phyloP scores from a whole-genome alignment of 2,329 filamentous ascomycete species.

The Phialophora verrucosa region DNA sequence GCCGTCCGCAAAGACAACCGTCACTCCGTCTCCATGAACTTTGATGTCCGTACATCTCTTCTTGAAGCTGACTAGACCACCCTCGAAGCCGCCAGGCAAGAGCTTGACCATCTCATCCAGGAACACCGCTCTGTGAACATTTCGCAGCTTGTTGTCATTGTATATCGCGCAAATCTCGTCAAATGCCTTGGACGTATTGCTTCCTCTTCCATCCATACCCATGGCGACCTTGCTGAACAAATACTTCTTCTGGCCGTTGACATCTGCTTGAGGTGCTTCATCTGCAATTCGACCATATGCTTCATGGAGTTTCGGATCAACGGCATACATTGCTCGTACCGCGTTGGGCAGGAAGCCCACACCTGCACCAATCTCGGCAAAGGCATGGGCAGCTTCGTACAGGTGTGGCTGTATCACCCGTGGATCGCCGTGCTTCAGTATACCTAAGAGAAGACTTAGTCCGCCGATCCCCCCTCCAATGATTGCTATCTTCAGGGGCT shows the following conservation, averaged over 20 bases:
- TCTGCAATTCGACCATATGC: constrained; percentile 16
- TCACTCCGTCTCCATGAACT: constrained; percentile 4
- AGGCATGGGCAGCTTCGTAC: constrained; percentile 17
- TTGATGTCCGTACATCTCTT: constrained; percentile 18
- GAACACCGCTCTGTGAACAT: constrained; percentile 15
- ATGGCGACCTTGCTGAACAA: constrained; percentile 6
- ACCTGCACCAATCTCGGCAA: constrained; percentile 19
- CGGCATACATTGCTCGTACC: constrained; percentile 13
- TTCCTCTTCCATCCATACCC: constrained; percentile 22
- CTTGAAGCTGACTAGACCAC: constrained; percentile 14
- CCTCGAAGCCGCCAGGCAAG: constrained; percentile 7
- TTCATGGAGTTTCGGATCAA: constrained; percentile 16
- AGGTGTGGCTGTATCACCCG: constrained; percentile 16
- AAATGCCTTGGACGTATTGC: constrained; percentile 6
- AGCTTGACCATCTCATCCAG: constrained; percentile 19
- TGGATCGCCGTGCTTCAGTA: constrained; percentile 19
- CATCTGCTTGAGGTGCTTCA: not conserved
- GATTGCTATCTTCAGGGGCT: constrained; percentile 15
- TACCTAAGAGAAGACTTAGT: constrained; percentile 17
- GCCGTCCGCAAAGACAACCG: constrained; percentile 11
- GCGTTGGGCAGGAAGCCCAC: constrained; percentile 21
- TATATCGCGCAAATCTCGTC: constrained; percentile 11
- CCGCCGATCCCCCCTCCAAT: constrained; percentile 20
- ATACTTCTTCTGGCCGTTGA: constrained; percentile 10
- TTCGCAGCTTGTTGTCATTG: constrained; percentile 17